A percentile compares a stretch with the other conserved stretches of the same genome.
phyloP scores from a whole-genome alignment of 164 flowering plant genomes.

The Magnolia changhungtana region DNA sequence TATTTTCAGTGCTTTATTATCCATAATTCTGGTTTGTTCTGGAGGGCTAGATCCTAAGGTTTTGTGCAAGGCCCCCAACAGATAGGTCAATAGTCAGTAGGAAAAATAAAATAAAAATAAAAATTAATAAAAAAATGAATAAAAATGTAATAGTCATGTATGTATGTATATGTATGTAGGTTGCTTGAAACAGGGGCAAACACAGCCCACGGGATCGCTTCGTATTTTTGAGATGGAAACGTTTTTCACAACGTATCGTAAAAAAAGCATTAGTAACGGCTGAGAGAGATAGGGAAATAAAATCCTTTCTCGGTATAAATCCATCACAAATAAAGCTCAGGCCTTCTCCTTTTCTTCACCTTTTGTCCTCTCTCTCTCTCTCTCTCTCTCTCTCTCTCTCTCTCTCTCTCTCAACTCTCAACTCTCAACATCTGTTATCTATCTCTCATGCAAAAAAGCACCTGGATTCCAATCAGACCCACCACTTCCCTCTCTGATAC shows the following conservation, averaged over 20 bases:
- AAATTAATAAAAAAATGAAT: neutral
- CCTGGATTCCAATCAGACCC: neutral
- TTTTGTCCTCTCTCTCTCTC: constrained; percentile 2
- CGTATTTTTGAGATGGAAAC: neutral
- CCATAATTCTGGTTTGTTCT: too few species aligned
- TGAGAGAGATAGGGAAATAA: neutral
- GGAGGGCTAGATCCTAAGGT: too few species aligned
- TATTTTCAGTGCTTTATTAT: too few species aligned
- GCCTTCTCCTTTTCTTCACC: neutral
- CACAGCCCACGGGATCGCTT: neutral
- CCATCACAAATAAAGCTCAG: neutral
- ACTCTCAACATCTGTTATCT: neutral
- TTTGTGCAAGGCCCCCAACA: too few species aligned
- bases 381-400: constrained; percentile 1
- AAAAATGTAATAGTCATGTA: neutral
- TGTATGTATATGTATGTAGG: neutral
- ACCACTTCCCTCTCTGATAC: neutral
- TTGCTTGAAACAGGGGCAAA: neutral
- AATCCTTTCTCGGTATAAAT: neutral
- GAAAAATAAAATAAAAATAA: too few species aligned
- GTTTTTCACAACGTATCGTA: too few species aligned
- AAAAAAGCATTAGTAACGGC: neutral
- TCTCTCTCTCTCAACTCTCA: neutral
- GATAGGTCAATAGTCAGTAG: too few species aligned
- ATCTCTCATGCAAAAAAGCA: neutral